Conservation (phyloP, 495 filamentous ascomycete genomes). For the Penicillium paxilli region DNA sequence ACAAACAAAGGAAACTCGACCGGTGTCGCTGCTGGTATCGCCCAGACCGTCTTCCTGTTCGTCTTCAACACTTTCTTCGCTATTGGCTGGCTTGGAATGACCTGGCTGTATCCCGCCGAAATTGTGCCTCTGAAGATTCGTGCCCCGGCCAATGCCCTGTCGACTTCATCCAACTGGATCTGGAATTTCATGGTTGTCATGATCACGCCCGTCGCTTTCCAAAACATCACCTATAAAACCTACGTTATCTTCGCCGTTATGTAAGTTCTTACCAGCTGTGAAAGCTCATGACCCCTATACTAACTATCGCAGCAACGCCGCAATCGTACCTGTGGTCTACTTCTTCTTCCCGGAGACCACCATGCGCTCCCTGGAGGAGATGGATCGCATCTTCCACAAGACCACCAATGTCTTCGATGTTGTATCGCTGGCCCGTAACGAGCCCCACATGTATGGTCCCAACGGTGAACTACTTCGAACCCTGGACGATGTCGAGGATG, state of each 20-base stretch:
- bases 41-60: conserved; percentile 64
- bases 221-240: conserved; percentile 61
- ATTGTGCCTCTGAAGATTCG: conserved; percentile 67
- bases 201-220: conserved; percentile 64
- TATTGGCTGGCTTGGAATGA: conserved; percentile 76
- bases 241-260: conserved; percentile 72
- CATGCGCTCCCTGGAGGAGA: conserved; percentile 71
- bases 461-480: conserved; percentile 61
- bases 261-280: conserved; percentile 10
- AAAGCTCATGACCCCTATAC: neutral
- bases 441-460: conserved; percentile 70
- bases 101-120: conserved; percentile 67
- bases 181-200: conserved; percentile 63
- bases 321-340: conserved; percentile 67
- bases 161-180: conserved; percentile 66
- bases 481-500: conserved; percentile 37
- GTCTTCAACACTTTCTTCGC: conserved; percentile 78
- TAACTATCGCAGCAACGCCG: conserved; percentile 55
- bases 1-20: conserved; percentile 20
- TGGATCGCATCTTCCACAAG: conserved; percentile 76
- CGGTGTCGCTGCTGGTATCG: conserved; percentile 43
- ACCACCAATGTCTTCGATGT: conserved; percentile 54
- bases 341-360: conserved; percentile 80
- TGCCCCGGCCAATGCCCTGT: conserved; percentile 64
- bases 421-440: conserved; percentile 56